Conservation (phyloP, 805 yeast genomes). For the Kluyveromyces aestuarii region DNA sequence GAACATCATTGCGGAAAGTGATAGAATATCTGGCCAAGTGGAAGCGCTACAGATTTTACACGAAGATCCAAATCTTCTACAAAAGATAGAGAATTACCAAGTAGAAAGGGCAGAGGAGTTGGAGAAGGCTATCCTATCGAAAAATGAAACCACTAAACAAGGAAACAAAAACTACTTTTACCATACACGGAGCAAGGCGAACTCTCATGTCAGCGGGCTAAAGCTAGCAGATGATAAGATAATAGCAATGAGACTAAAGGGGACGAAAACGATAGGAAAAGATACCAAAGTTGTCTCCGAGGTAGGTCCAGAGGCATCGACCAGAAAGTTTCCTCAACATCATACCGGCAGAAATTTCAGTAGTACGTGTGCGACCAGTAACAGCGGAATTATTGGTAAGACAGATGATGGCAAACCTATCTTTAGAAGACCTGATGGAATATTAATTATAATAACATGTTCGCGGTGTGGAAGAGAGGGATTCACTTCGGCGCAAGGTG, state of each 20-base stretch:
- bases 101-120: constrained; percentile 14
- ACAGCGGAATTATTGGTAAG: constrained; percentile 39
- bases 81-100: constrained; percentile 15
- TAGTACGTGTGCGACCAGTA: constrained; percentile 34
- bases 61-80: constrained; percentile 22
- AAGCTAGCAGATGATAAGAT: constrained; percentile 14
- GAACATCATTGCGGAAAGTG: constrained; percentile 43
- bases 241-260: constrained; percentile 12
- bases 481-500: constrained; percentile 74
- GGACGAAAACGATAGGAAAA: constrained; percentile 10
- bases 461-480: constrained; percentile 58
- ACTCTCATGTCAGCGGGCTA: constrained; percentile 13
- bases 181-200: constrained; percentile 28
- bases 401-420: constrained; percentile 39
- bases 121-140: background rate
- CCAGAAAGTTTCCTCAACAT: constrained; percentile 18
- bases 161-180: constrained; percentile 9
- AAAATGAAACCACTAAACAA: background rate
- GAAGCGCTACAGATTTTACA: constrained; percentile 38
- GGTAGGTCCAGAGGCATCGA: constrained; percentile 9
- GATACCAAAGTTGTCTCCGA: constrained; percentile 2
- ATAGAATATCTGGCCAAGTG: constrained; percentile 51
- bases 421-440: constrained; percentile 61
- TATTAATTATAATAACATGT: constrained; percentile 59
- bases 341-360: constrained; percentile 27